phyloP scores from a whole-genome alignment of 805 yeast genomes.

The Maudiozyma saulgeensis region DNA sequence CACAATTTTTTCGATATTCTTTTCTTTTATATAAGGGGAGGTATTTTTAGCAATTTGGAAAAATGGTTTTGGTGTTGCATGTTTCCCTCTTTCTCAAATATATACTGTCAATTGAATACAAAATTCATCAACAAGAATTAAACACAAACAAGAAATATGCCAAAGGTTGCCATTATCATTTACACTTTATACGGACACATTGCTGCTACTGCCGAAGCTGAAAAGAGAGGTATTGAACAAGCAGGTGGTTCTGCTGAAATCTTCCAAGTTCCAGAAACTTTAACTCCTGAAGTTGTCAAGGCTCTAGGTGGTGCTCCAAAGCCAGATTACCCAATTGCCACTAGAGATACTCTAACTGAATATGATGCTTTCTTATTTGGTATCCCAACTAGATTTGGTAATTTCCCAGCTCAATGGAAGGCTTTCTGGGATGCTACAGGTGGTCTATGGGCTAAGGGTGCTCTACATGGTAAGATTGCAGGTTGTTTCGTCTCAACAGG shows the following conservation, averaged over 20 bases:
- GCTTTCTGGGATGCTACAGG: constrained; percentile 73
- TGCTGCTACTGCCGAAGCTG: constrained; percentile 55
- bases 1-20: too few species aligned
- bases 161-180: constrained; percentile 60
- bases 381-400: constrained; percentile 78
- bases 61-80: too few species aligned
- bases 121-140: not conserved
- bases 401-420: constrained; percentile 66
- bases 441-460: constrained; percentile 67
- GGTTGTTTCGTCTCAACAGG: constrained; percentile 68
- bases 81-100: too few species aligned
- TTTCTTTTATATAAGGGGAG: too few species aligned
- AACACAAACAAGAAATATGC: constrained; percentile 5
- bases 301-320: constrained; percentile 54
- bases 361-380: constrained; percentile 82
- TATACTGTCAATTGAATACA: not conserved
- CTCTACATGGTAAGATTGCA: constrained; percentile 61
- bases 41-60: too few species aligned
- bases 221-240: constrained; percentile 55
- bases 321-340: constrained; percentile 52
- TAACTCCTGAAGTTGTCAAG: constrained; percentile 48
- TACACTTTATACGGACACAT: constrained; percentile 79
- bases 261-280: constrained; percentile 73
- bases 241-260: constrained; percentile 64
- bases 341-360: constrained; percentile 44